A percentile compares a stretch with the other conserved stretches of the same genome.
phyloP scores from a whole-genome alignment of 2,329 filamentous ascomycete genomes.

The Aspergillus jensenii region DNA sequence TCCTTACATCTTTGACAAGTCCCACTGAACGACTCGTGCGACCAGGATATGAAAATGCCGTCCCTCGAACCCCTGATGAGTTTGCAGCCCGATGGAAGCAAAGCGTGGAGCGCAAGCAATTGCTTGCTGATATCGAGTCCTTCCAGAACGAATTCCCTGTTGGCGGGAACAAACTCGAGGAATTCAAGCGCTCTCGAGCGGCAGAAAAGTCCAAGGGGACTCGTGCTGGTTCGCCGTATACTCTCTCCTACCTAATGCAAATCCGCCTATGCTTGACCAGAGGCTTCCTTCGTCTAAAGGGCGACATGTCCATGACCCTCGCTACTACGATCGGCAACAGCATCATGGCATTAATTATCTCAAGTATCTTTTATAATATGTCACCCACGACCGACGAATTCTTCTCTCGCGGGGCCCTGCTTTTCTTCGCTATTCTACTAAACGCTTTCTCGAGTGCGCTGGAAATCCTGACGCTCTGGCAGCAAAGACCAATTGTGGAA shows the following conservation, averaged over 20 bases:
- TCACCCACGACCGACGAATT: slow-evolving; percentile 66
- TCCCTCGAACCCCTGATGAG: slow-evolving; percentile 68
- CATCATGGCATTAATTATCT: slow-evolving; percentile 71
- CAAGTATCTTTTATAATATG: slow-evolving; percentile 77
- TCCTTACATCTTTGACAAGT: slow-evolving; percentile 68
- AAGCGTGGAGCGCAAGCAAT: slow-evolving; percentile 46
- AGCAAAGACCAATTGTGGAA: slow-evolving; percentile 87
- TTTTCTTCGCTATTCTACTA: slow-evolving; percentile 84
- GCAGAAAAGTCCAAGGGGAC: slow-evolving; percentile 42
- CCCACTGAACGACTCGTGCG: slow-evolving; percentile 57
- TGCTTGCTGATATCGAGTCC: slow-evolving; percentile 41
- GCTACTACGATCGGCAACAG: slow-evolving; percentile 66
- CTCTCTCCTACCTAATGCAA: slow-evolving; percentile 74
- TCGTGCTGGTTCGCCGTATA: slow-evolving; percentile 73
- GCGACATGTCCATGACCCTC: slow-evolving; percentile 71
- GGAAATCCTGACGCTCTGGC: slow-evolving; percentile 81
- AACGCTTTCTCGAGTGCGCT: slow-evolving; percentile 77
- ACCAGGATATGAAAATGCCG: slow-evolving; percentile 59
- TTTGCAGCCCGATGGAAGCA: slow-evolving; percentile 59
- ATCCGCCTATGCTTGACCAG: slow-evolving; percentile 75
- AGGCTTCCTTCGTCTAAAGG: slow-evolving; percentile 70
- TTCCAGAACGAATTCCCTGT: slow-evolving; percentile 39
- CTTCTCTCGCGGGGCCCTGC: slow-evolving; percentile 70
- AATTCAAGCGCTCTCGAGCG: slow-evolving; percentile 38
- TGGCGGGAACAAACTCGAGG: slow-evolving; percentile 33